phyloP scores from a whole-genome alignment of 2,329 filamentous ascomycete genomes.

The Pyrenochaeta sp. region DNA sequence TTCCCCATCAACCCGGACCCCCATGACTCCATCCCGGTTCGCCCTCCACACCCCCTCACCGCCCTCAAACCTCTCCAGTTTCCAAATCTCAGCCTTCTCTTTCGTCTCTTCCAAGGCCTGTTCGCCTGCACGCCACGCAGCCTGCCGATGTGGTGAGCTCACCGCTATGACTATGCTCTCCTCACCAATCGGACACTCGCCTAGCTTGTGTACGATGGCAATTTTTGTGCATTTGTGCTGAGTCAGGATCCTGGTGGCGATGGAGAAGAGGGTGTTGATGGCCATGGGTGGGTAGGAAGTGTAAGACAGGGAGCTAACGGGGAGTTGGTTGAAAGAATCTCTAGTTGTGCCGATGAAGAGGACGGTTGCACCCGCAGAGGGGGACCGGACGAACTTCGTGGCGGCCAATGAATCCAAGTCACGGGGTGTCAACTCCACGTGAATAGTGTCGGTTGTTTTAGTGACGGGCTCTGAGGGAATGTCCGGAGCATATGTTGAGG shows the following conservation, averaged over 20 bases:
- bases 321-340: conserved; percentile 74
- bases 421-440: conserved; percentile 73
- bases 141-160: conserved; percentile 80
- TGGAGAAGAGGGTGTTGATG: conserved; percentile 71
- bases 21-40: conserved; percentile 77
- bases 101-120: conserved; percentile 90
- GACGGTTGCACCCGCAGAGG: conserved; percentile 42
- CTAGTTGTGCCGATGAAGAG: conserved; percentile 71
- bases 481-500: conserved; percentile 32
- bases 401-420: conserved; percentile 65
- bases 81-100: conserved; percentile 91
- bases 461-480: conserved; percentile 39
- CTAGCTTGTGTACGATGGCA: conserved; percentile 84
- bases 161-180: conserved; percentile 93
- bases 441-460: conserved; percentile 56
- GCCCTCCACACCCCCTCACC: conserved; percentile 85
- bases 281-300: conserved; percentile 76
- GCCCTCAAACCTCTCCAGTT: conserved; percentile 84
- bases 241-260: conserved; percentile 65
- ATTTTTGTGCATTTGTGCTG: conserved; percentile 76
- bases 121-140: conserved; percentile 88
- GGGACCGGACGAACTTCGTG: conserved; percentile 73
- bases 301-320: conserved; percentile 80
- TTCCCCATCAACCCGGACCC: conserved; percentile 55
- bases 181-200: conserved; percentile 86